These are phyloP conservation scores for Fusarium redolens DNA, from an alignment of 2,329 filamentous ascomycete species.

Conservation along the genomic window DNA sequence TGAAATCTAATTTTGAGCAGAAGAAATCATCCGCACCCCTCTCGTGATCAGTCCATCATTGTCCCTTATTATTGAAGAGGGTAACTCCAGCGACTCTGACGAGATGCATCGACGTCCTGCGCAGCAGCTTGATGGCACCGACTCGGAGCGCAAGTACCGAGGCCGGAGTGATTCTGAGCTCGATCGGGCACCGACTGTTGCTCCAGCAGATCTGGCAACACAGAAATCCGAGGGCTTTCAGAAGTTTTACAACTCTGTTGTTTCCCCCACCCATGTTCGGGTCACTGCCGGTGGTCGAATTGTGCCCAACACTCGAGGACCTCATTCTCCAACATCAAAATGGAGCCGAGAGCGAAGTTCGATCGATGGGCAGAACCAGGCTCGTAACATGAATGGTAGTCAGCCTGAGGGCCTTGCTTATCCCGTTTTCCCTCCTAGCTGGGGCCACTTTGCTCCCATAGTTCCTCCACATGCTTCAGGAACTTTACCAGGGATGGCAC, in stretches of 20 bases:
- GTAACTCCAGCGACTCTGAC: constrained; percentile 16
- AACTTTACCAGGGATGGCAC: constrained; percentile 47
- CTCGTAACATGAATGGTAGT: constrained; percentile 35
- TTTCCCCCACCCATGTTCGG: constrained; percentile 73
- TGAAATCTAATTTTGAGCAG: constrained; percentile 34
- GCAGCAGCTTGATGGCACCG: constrained; percentile 54
- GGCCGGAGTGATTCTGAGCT: constrained; percentile 59
- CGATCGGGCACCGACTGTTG: constrained; percentile 61
- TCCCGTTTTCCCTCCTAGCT: constrained; percentile 44
- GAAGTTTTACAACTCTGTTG: constrained; percentile 74
- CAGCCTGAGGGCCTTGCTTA: constrained; percentile 39
- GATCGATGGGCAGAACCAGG: constrained; percentile 36
- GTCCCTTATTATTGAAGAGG: constrained; percentile 49
- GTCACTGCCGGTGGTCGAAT: constrained; percentile 76
- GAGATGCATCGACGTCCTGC: constrained; percentile 30
- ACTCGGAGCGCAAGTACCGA: constrained; percentile 58
- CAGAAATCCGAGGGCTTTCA: constrained; percentile 75
- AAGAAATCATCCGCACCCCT: constrained; percentile 47
- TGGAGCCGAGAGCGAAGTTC: constrained; percentile 56
- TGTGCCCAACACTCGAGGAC: constrained; percentile 70
- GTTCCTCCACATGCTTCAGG: constrained; percentile 48
- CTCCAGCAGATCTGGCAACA: constrained; percentile 63
- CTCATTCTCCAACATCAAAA: constrained; percentile 65
- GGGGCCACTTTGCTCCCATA: constrained; percentile 47
- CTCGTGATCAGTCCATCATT: constrained; percentile 27